Conservation (phyloP, 192 early-diverging fungal genomes). For the Podila epigama region DNA sequence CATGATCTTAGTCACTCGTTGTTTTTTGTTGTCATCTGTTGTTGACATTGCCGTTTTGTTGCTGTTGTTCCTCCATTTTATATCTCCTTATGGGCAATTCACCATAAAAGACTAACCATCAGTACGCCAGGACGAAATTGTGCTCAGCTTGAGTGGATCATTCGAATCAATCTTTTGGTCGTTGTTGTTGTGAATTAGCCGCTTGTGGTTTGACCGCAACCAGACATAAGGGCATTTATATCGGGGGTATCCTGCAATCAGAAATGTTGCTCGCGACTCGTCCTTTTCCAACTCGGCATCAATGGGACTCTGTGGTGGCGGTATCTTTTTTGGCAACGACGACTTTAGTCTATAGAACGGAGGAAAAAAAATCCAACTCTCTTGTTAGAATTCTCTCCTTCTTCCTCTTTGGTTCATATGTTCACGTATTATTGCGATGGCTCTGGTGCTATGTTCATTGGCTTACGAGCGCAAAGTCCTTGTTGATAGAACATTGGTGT, state of each 20-base stretch:
- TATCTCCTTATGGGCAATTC: too few species aligned
- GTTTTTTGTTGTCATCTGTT: too few species aligned
- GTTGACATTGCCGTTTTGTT: too few species aligned
- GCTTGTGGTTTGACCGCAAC: slow-evolving; percentile 69
- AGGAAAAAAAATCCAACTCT: neutral
- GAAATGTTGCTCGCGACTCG: slow-evolving; percentile 59
- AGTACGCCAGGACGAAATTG: slow-evolving; percentile 69
- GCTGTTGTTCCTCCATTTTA: too few species aligned
- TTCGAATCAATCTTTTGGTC: slow-evolving; percentile 64
- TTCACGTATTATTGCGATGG: too few species aligned
- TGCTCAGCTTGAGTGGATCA: slow-evolving; percentile 67
- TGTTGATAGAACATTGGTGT: slow-evolving; percentile 37
- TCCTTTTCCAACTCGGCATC: slow-evolving; percentile 57
- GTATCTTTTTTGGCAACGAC: slow-evolving; percentile 13
- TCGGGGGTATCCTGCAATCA: slow-evolving; percentile 72
- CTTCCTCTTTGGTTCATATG: too few species aligned
- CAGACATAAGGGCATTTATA: slow-evolving; percentile 80
- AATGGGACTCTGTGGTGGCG: slow-evolving; percentile 44
- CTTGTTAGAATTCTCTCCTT: neutral
- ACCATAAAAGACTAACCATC: slow-evolving; percentile 43
- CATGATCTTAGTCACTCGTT: too few species aligned
- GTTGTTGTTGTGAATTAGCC: slow-evolving; percentile 54
- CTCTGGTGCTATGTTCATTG: too few species aligned
- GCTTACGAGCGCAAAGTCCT: slow-evolving; percentile 40
- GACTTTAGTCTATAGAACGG: slow-evolving; percentile 14